Conservation (phyloP, 129 eudicot genomes). For the Centella asiatica region DNA sequence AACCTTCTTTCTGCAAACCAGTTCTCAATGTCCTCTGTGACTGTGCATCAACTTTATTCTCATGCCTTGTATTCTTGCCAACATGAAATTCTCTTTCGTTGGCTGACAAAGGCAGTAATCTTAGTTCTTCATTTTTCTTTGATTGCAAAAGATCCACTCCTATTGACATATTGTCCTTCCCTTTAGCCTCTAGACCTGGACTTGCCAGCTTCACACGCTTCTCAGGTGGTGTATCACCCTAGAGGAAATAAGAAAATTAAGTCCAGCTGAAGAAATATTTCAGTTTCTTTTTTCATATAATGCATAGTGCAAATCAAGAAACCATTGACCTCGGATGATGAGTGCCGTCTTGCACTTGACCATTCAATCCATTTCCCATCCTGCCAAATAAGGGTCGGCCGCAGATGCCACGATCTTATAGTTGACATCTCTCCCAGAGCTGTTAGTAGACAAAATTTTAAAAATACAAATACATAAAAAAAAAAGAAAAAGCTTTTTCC, state of each 20-base stretch:
- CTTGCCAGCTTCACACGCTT: slow-evolving; percentile 52
- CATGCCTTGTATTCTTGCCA: slow-evolving; percentile 46
- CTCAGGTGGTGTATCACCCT: slow-evolving; percentile 79
- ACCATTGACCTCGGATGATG: slow-evolving; percentile 50
- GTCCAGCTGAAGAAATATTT: too few species aligned
- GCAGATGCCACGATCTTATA: slow-evolving; percentile 68
- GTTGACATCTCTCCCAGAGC: slow-evolving; percentile 54
- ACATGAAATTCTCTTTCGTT: slow-evolving; percentile 39
- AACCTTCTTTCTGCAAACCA: slow-evolving; percentile 57
- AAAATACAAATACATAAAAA: too few species aligned
- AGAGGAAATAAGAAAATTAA: slow-evolving; percentile 16
- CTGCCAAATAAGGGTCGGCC: slow-evolving; percentile 68
- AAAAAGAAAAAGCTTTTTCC: neutral
- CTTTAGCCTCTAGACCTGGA: slow-evolving; percentile 26
- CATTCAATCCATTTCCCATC: slow-evolving; percentile 75
- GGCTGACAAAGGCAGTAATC: slow-evolving; percentile 33
- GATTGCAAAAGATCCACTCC: slow-evolving; percentile 23
- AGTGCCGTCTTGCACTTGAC: slow-evolving; percentile 26
- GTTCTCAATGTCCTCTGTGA: slow-evolving; percentile 42
- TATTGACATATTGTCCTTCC: slow-evolving; percentile 29
- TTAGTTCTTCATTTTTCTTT: slow-evolving; percentile 44
- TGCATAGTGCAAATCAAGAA: slow-evolving; percentile 9
- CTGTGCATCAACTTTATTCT: slow-evolving; percentile 31
- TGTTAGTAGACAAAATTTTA: too few species aligned
- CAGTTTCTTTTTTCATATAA: neutral